Evolutionary conservation across 2,329 filamentous ascomycete genomes (phyloP).

Genomic region (Aspergillus sp.): DNA sequence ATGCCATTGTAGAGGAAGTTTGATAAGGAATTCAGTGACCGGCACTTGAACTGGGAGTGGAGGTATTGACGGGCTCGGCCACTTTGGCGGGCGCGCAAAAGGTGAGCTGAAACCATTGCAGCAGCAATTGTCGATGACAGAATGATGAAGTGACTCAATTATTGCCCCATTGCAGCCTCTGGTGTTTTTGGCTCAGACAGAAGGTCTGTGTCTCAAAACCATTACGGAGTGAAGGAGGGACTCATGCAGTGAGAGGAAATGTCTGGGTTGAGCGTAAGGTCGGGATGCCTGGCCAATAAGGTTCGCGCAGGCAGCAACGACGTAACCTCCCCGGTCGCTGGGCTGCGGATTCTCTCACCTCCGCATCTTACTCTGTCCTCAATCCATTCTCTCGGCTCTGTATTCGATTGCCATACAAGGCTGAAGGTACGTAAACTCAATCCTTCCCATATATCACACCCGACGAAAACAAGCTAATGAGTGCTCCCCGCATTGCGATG

Average conservation of each 20-base stretch:
- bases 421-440: conserved; percentile 25
- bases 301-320: conserved; percentile 23
- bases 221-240: background rate
- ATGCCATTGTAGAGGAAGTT: background rate
- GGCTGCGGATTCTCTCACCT: conserved; percentile 9
- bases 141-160: conserved; percentile 3
- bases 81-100: conserved; percentile 34
- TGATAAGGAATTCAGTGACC: background rate
- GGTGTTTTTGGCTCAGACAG: background rate
- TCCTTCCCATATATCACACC: background rate
- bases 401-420: conserved; percentile 12
- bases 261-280: conserved; percentile 14
- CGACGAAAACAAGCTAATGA: conserved; percentile 14
- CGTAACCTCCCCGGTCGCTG: conserved; percentile 24
- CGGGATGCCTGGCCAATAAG: conserved; percentile 28
- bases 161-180: conserved; percentile 1
- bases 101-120: conserved; percentile 37
- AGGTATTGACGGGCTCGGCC: conserved; percentile 24
- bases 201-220: background rate
- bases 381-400: conserved; percentile 2
- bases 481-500: conserved; percentile 17
- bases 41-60: conserved; percentile 11
- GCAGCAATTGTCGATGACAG: conserved; percentile 17
- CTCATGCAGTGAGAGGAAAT: conserved; percentile 15
- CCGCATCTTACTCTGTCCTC: conserved; percentile 7